phyloP scores from a whole-genome alignment of 805 yeast genomes.

The Wickerhamiella dianesei region DNA sequence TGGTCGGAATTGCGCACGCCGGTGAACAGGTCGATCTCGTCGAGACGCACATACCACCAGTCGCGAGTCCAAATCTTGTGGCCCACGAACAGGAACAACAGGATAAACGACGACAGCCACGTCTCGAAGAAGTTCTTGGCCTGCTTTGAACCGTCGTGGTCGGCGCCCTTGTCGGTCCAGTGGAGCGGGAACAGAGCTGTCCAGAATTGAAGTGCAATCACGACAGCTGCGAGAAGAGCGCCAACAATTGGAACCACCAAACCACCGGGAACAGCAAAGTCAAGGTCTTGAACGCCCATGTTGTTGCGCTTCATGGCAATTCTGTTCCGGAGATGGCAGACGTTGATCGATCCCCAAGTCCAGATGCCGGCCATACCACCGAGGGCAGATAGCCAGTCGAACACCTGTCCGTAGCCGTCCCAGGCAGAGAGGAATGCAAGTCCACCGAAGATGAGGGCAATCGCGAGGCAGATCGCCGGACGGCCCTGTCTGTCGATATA shows the following conservation, averaged over 20 bases:
- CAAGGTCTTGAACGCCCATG: slow-evolving; percentile 47
- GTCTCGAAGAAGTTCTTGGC: slow-evolving; percentile 50
- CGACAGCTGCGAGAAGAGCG: slow-evolving; percentile 37
- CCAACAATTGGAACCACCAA: slow-evolving; percentile 50
- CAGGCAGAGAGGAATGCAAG: slow-evolving; percentile 47
- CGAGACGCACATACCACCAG: slow-evolving; percentile 8
- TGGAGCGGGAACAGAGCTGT: slow-evolving; percentile 56
- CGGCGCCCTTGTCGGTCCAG: slow-evolving; percentile 10
- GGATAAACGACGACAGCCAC: slow-evolving; percentile 52
- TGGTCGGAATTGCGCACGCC: slow-evolving; percentile 14
- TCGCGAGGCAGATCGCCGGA: slow-evolving; percentile 44
- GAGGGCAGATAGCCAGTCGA: slow-evolving; percentile 50
- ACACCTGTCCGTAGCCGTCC: slow-evolving; percentile 38
- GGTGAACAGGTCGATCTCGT: slow-evolving; percentile 13
- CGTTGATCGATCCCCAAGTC: slow-evolving; percentile 49
- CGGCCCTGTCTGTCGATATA: slow-evolving; percentile 57
- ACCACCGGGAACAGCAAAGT: slow-evolving; percentile 52
- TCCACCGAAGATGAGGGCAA: slow-evolving; percentile 41
- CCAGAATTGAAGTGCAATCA: slow-evolving; percentile 63
- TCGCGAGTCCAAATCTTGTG: slow-evolving; percentile 11
- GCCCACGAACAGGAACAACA: slow-evolving; percentile 40
- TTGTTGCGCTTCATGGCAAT: slow-evolving; percentile 48
- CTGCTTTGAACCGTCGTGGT: slow-evolving; percentile 26
- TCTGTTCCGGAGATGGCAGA: slow-evolving; percentile 51
- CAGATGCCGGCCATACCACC: slow-evolving; percentile 51